Evolutionary conservation across 768 basidiomycete genomes (phyloP).

Genomic region (Asterophora parasitica): DNA sequence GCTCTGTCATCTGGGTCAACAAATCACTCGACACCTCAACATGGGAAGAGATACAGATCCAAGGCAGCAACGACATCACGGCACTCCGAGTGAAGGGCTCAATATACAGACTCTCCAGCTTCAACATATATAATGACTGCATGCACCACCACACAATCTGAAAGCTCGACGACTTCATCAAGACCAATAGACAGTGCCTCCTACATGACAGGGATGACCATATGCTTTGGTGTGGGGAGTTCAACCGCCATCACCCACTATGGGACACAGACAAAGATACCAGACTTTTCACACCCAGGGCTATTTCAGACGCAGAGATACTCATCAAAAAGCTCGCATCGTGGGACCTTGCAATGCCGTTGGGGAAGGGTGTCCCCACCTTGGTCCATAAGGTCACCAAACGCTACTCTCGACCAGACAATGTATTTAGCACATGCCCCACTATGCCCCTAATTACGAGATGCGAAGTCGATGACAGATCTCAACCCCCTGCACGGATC

Average conservation of each 20-base stretch:
- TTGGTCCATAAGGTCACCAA: too few species aligned
- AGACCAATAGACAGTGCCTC: background rate
- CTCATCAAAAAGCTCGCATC: slow-evolving; percentile 10
- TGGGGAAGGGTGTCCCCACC: background rate
- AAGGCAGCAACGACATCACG: background rate
- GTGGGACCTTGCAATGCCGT: background rate
- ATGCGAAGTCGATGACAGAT: background rate
- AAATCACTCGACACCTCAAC: background rate
- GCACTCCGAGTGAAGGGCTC: background rate
- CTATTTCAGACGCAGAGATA: slow-evolving; percentile 5
- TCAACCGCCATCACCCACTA: slow-evolving; percentile 25
- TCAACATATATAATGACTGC: slow-evolving; percentile 1
- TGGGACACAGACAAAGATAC: slow-evolving; percentile 32
- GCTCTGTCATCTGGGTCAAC: slow-evolving; percentile 1
- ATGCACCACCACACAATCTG: background rate
- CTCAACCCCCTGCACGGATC: background rate
- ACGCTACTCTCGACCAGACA: background rate
- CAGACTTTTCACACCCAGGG: slow-evolving; percentile 19
- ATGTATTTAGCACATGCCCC: background rate
- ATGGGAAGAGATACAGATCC: background rate
- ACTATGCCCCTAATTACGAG: background rate
- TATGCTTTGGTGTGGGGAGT: slow-evolving; percentile 16
- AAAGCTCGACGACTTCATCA: background rate
- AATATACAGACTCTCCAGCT: background rate
- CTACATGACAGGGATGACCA: background rate